Evolutionary conservation across 1,139 yeast species (phyloP).

Genomic region (Debaryomyces nepalensis): DNA sequence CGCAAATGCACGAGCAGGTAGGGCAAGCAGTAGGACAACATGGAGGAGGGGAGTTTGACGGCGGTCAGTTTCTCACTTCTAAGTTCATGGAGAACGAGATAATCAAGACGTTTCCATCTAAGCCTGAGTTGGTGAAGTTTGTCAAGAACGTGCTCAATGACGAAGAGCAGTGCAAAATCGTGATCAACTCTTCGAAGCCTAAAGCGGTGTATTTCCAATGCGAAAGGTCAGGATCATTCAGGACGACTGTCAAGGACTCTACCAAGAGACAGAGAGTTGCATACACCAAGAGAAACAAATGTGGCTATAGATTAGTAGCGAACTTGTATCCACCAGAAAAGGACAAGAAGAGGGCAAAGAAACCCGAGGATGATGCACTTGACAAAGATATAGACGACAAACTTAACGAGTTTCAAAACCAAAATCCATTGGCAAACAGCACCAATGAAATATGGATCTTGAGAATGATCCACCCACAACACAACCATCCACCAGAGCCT

Average conservation of each 20-base stretch:
- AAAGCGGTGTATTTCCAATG: conserved; percentile 57
- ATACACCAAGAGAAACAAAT: conserved; percentile 55
- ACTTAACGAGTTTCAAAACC: conserved; percentile 24
- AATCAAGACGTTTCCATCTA: conserved; percentile 49
- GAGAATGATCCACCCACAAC: conserved; percentile 53
- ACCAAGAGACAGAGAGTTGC: conserved; percentile 54
- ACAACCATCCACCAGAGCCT: conserved; percentile 54
- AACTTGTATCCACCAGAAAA: conserved; percentile 51
- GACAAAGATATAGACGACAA: conserved; percentile 33
- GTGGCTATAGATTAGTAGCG: conserved; percentile 54
- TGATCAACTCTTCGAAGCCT: conserved; percentile 53
- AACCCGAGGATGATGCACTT: conserved; percentile 23
- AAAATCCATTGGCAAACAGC: conserved; percentile 12
- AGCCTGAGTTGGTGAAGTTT: conserved; percentile 47
- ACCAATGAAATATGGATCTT: conserved; percentile 51
- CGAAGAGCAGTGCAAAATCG: conserved; percentile 53
- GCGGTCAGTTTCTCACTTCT: conserved; percentile 27
- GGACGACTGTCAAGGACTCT: conserved; percentile 55
- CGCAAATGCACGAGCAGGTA: conserved; percentile 20
- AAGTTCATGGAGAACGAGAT: conserved; percentile 50
- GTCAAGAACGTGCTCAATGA: conserved; percentile 48
- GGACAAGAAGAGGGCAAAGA: conserved; percentile 38
- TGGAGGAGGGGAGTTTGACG: conserved; percentile 17
- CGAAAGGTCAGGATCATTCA: conserved; percentile 51
- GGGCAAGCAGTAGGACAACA: conserved; percentile 13